A percentile compares a stretch with the other conserved stretches of the same genome.
Conservation (phyloP, 179 eudicot species). For the Silene vulgaris region DNA sequence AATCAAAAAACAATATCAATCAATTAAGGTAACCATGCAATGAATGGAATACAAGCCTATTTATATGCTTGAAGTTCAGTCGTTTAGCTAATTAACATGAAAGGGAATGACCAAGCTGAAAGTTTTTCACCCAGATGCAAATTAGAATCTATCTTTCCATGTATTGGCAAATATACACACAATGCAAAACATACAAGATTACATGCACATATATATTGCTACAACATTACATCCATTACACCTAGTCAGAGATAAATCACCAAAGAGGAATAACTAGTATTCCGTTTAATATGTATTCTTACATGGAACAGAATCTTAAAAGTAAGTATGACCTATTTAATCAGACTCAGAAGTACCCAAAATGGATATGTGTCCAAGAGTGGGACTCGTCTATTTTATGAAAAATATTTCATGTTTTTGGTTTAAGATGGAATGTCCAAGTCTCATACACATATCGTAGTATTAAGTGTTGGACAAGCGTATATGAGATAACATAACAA, state of each 20-base stretch:
- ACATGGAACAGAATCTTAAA: no score
- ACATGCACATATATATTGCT: not conserved
- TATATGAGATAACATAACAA: no score
- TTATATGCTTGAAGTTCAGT: not conserved
- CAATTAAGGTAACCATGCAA: not conserved
- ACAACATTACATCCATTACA: not conserved
- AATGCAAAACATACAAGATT: not conserved
- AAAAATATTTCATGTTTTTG: not conserved
- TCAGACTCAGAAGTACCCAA: not conserved
- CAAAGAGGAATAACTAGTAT: no score
- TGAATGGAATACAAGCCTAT: not conserved
- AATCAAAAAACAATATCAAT: slow-evolving; percentile 16
- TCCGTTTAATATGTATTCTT: no score
- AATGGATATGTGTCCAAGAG: not conserved
- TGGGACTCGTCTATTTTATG: not conserved
- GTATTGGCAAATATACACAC: not conserved
- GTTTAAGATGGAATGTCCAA: no score
- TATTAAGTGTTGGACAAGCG: no score
- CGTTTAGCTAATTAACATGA: not conserved
- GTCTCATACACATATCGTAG: no score
- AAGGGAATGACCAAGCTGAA: slow-evolving; percentile 8
- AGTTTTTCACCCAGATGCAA: slow-evolving; percentile 4
- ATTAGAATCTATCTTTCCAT: not conserved
- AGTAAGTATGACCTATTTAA: not conserved
- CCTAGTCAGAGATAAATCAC: not conserved